Evolutionary conservation across 306 rosid genomes (phyloP).

Genomic region (Casuarina cunninghamiana): DNA sequence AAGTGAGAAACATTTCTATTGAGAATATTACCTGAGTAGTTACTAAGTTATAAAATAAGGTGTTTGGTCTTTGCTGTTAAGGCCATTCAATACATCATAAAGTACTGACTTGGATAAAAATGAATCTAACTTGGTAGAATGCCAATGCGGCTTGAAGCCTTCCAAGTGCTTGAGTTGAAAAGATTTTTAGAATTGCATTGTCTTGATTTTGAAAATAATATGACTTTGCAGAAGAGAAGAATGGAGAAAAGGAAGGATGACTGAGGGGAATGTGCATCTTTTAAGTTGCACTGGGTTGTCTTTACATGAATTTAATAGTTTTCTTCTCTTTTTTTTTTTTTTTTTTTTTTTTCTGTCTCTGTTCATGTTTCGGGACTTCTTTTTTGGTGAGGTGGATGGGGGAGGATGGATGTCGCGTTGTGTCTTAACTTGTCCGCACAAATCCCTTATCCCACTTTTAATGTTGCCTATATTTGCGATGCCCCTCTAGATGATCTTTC

Average conservation of each 20-base stretch:
- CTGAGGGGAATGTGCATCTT: no score
- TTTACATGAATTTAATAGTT: no score
- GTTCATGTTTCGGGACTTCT: no score
- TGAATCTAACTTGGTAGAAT: background rate
- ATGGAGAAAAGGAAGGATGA: background rate
- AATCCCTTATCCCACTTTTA: constrained; percentile 1
- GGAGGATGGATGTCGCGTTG: no score
- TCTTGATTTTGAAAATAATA: background rate
- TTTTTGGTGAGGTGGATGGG: background rate
- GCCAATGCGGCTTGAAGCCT: background rate
- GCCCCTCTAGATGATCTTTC: background rate
- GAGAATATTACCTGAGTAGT: background rate
- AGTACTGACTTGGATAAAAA: background rate
- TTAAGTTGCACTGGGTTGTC: no score
- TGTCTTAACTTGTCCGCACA: background rate
- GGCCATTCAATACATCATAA: background rate
- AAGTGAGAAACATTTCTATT: background rate
- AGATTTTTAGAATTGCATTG: background rate
- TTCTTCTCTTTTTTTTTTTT: no score
- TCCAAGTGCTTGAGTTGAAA: background rate
- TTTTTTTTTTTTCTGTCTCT: no score
- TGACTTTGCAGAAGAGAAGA: background rate
- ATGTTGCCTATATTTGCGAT: background rate
- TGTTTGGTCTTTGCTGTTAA: background rate
- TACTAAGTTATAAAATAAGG: background rate